Percentiles rank a stretch among this genome's conserved stretches.
Evolutionary conservation across 352 stramenopile species (phyloP).

Genomic region (Pilasporangium apinafurcum): DNA sequence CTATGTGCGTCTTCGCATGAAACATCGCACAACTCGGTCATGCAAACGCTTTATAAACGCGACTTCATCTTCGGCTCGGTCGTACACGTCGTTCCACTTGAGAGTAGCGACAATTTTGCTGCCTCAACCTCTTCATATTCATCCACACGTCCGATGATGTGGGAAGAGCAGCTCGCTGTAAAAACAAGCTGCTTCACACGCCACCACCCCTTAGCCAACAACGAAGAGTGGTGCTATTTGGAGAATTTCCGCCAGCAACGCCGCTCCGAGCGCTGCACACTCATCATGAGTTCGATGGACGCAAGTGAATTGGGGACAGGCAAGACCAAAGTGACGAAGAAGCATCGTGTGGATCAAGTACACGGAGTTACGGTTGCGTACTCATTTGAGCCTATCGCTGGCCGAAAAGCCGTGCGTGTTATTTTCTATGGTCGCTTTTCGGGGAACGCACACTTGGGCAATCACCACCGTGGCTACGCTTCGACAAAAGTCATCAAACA

Average conservation of each 20-base stretch:
- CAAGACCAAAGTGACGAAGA: constrained; percentile 19
- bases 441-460: background rate
- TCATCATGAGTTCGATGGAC: constrained; percentile 17
- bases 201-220: constrained; percentile 1
- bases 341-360: constrained; percentile 32
- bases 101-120: no score
- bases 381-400: constrained; percentile 15
- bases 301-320: constrained; percentile 20
- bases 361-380: constrained; percentile 20
- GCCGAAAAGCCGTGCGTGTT: constrained; percentile 12
- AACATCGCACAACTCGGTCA: constrained; percentile 14
- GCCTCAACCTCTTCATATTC: no score
- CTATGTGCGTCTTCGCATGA: constrained; percentile 17
- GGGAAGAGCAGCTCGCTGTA: constrained; percentile 2
- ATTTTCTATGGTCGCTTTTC: constrained; percentile 26
- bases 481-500: background rate
- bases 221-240: constrained; percentile 10
- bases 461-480: background rate
- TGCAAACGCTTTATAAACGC: constrained; percentile 4
- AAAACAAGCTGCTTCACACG: constrained; percentile 13
- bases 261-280: constrained; percentile 12
- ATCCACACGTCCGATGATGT: background rate
- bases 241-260: constrained; percentile 15
- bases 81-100: constrained; percentile 15
- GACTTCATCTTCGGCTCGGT: constrained; percentile 39